Evolutionary conservation across 164 flowering plant species (phyloP).

Genomic region (Annona cherimola): DNA sequence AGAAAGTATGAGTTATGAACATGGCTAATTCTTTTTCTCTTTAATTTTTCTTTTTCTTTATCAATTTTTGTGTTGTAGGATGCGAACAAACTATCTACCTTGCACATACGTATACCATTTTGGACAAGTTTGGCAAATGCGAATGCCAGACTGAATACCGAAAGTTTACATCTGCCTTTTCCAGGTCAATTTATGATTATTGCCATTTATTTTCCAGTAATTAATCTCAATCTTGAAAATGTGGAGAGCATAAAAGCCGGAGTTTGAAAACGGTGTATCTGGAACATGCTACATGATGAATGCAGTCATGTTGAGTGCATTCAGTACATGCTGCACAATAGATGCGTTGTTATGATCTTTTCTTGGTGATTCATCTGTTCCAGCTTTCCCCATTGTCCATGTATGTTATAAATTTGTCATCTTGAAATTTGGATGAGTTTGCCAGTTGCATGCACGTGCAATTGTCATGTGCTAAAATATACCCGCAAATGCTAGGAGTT

Average conservation of each 20-base stretch:
- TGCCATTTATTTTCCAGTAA: neutral
- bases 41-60: neutral
- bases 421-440: neutral
- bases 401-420: neutral
- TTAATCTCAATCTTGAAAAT: neutral
- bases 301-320: neutral
- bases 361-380: neutral
- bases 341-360: neutral
- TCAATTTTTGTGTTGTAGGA: slow-evolving; percentile 22
- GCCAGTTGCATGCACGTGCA: neutral
- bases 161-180: slow-evolving; percentile 35
- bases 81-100: slow-evolving; percentile 31
- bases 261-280: neutral
- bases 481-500: neutral
- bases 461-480: neutral
- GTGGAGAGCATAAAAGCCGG: neutral
- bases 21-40: neutral
- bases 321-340: neutral
- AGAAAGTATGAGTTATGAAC: neutral
- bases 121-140: slow-evolving; percentile 61
- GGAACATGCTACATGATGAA: neutral
- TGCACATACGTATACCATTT: slow-evolving; percentile 68
- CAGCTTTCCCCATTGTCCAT: neutral
- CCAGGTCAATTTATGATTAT: slow-evolving; percentile 39
- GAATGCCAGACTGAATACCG: slow-evolving; percentile 44